Percentiles rank a stretch among this genome's conserved stretches.
Conservation (phyloP, 2,329 filamentous ascomycete genomes). For the Lojkania enalia region DNA sequence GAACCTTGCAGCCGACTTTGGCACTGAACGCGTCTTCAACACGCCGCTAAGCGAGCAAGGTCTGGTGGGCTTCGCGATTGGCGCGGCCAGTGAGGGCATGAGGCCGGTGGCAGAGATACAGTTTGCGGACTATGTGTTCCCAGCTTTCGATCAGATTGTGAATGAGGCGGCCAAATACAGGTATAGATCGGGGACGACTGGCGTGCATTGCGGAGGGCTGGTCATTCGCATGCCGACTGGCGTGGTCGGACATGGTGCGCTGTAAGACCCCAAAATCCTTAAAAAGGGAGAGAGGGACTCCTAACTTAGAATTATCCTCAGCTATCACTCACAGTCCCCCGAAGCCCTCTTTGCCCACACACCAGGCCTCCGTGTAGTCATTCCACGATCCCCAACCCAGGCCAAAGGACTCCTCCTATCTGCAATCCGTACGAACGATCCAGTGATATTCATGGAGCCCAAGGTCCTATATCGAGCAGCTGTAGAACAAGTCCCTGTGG, state of each 20-base stretch:
- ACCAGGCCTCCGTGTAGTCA: constrained; percentile 80
- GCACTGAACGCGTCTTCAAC: constrained; percentile 89
- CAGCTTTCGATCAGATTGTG: constrained; percentile 90
- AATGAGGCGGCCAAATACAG: constrained; percentile 90
- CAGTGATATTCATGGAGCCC: constrained; percentile 90
- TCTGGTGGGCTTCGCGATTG: constrained; percentile 91
- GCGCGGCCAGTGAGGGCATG: constrained; percentile 87
- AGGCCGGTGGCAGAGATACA: constrained; percentile 92
- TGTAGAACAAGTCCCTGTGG: constrained; percentile 85
- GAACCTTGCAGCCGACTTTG: constrained; percentile 86
- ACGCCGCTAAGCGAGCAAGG: constrained; percentile 93
- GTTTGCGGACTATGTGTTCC: constrained; percentile 92
- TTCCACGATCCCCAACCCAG: constrained; percentile 82
- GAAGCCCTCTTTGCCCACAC: constrained; percentile 88
- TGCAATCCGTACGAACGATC: constrained; percentile 77
- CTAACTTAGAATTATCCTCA: no score
- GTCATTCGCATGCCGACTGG: constrained; percentile 91
- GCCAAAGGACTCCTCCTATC: constrained; percentile 84
- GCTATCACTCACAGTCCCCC: constrained; percentile 85
- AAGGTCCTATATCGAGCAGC: constrained; percentile 91
- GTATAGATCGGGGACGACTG: constrained; percentile 68
- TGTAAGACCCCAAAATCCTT: constrained; percentile 53
- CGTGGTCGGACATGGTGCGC: constrained; percentile 82
- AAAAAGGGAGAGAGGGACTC: no score
- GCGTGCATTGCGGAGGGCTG: constrained; percentile 67